phyloP scores from a whole-genome alignment of 148 eudicot genomes.

The Beta vulgaris region DNA sequence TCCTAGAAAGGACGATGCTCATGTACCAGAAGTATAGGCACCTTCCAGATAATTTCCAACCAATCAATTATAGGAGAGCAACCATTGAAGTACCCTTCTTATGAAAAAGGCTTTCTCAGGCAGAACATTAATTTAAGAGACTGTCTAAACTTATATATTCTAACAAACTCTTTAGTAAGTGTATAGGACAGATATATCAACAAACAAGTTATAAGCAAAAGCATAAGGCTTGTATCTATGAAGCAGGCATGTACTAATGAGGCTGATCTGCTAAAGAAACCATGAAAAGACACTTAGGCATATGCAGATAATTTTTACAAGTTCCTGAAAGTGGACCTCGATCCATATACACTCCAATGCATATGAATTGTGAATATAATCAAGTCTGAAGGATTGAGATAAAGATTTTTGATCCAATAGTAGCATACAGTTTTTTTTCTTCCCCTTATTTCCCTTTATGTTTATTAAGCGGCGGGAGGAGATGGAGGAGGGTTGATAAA shows the following conservation, averaged over 20 bases:
- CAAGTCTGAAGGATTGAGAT: not conserved
- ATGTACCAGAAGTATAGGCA: not conserved
- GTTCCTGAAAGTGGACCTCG: not conserved
- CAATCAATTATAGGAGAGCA: not conserved
- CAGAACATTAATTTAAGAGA: too few relatives aligned
- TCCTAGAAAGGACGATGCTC: not conserved
- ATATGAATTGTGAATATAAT: not conserved
- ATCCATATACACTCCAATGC: not conserved
- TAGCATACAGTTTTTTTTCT: not conserved
- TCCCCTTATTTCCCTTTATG: not conserved
- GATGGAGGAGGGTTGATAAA: not conserved
- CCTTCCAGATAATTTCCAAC: not conserved
- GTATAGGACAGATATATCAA: not conserved
- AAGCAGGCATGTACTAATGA: not conserved
- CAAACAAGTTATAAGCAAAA: not conserved
- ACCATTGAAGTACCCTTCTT: not conserved
- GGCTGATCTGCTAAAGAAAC: not conserved
- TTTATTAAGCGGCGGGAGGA: not conserved
- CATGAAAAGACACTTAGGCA: not conserved
- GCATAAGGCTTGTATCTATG: not conserved
- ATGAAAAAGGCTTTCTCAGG: too few relatives aligned
- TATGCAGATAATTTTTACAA: not conserved
- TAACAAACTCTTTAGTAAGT: not conserved
- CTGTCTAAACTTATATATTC: too few relatives aligned
- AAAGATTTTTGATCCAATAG: not conserved